These are phyloP conservation scores for Pichia sp. DNA, from an alignment of 1,139 yeast genomes.

Conservation along the genomic window DNA sequence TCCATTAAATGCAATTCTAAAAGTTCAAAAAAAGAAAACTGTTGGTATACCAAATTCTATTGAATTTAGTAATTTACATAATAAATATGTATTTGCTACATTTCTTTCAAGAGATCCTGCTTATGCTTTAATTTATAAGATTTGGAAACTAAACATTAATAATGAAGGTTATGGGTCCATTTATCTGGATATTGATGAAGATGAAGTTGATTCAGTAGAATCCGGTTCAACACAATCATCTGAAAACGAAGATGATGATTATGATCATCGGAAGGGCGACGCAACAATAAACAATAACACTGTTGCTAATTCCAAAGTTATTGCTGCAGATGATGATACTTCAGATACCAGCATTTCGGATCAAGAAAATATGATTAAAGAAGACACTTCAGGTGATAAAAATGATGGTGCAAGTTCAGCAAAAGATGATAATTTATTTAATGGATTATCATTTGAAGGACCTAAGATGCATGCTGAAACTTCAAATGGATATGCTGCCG, in stretches of 20 bases:
- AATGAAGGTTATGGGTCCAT: constrained; percentile 12
- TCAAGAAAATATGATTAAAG: constrained; percentile 33
- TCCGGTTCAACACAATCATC: constrained; percentile 17
- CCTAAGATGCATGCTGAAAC: constrained; percentile 56
- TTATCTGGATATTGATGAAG: constrained; percentile 23
- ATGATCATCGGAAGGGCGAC: background rate
- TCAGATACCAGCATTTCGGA: constrained; percentile 24
- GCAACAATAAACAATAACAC: background rate
- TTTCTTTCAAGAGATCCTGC: constrained; percentile 63
- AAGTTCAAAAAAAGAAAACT: constrained; percentile 64
- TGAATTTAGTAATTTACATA: constrained; percentile 62
- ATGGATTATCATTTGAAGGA: constrained; percentile 40
- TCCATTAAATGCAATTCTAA: constrained; percentile 63
- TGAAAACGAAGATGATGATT: constrained; percentile 19
- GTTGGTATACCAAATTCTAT: constrained; percentile 75
- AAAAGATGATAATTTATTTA: constrained; percentile 38
- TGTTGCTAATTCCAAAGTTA: constrained; percentile 13
- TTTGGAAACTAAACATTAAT: constrained; percentile 41
- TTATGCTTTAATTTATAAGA: constrained; percentile 52
- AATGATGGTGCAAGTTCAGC: background rate
- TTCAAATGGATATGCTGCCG: constrained; percentile 42
- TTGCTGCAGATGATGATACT: constrained; percentile 1
- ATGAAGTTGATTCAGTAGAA: constrained; percentile 21
- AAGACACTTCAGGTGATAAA: constrained; percentile 21
- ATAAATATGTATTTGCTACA: constrained; percentile 66